phyloP scores from a whole-genome alignment of 768 basidiomycete genomes.

The Mycena olivaceomarginata region DNA sequence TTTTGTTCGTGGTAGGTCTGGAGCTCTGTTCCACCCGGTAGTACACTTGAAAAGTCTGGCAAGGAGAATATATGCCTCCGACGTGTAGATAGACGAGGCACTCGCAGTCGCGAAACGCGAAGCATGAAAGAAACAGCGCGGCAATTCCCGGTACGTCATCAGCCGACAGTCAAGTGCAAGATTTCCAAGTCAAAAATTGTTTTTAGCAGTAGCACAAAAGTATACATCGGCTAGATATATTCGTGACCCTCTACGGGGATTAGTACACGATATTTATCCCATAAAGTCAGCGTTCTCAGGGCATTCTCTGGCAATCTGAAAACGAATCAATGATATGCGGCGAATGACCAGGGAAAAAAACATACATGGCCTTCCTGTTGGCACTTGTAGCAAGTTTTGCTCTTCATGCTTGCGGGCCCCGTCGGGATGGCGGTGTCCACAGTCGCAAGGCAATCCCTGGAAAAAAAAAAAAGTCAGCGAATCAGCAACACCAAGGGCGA shows the following conservation, averaged over 20 bases:
- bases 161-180: neutral
- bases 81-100: slow-evolving; percentile 24
- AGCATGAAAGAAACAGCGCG: slow-evolving; percentile 14
- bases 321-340: slow-evolving; percentile 12
- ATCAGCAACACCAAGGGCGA: slow-evolving; percentile 26
- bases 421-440: slow-evolving; percentile 63
- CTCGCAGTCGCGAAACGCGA: slow-evolving; percentile 31
- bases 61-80: slow-evolving; percentile 69
- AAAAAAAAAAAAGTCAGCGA: slow-evolving; percentile 16
- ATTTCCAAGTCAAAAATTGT: neutral
- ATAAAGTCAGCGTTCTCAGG: slow-evolving; percentile 73
- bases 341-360: slow-evolving; percentile 33
- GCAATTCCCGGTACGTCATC: slow-evolving; percentile 15
- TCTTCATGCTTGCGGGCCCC: slow-evolving; percentile 69
- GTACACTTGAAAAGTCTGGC: slow-evolving; percentile 67
- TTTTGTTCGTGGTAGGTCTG: slow-evolving; percentile 90
- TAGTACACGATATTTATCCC: slow-evolving; percentile 56
- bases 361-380: slow-evolving; percentile 92
- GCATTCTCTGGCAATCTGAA: slow-evolving; percentile 80
- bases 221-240: slow-evolving; percentile 25
- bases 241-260: slow-evolving; percentile 12
- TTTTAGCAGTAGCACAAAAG: slow-evolving; percentile 8
- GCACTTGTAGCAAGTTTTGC: slow-evolving; percentile 92
- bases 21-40: slow-evolving; percentile 64
- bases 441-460: slow-evolving; percentile 88